A percentile compares a stretch with the other conserved stretches of the same genome.
These are phyloP conservation scores for Phialophora macrospora DNA, from an alignment of 2,329 filamentous ascomycete genomes.

Conservation along the genomic window DNA sequence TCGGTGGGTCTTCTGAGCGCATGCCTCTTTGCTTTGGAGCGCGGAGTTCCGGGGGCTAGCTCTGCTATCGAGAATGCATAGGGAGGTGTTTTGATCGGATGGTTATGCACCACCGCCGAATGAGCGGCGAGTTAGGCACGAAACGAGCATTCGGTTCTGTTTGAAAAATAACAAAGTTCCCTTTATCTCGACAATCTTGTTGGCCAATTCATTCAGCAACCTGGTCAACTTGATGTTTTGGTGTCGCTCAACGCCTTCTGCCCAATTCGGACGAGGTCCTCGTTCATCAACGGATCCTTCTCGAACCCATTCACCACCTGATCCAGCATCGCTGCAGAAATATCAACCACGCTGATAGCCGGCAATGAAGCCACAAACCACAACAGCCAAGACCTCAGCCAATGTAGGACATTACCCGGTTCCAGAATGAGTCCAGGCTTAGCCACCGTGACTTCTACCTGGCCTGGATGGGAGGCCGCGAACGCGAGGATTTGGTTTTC, in stretches of 20 bases:
- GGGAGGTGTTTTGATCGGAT: slow-evolving; percentile 7
- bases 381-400: slow-evolving; percentile 41
- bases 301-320: slow-evolving; percentile 54
- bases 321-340: slow-evolving; percentile 53
- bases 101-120: not conserved
- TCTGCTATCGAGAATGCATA: slow-evolving; percentile 1
- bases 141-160: not conserved
- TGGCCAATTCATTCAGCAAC: not conserved
- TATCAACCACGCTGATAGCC: slow-evolving; percentile 41
- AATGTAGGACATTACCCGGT: slow-evolving; percentile 35
- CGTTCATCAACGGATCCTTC: slow-evolving; percentile 53
- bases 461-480: slow-evolving; percentile 47
- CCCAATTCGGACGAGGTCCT: slow-evolving; percentile 52
- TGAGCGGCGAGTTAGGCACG: not conserved
- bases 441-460: slow-evolving; percentile 48
- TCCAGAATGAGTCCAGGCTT: slow-evolving; percentile 53
- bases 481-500: slow-evolving; percentile 53
- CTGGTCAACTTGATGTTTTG: not conserved
- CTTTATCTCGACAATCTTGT: not conserved
- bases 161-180: not conserved
- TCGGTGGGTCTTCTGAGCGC: slow-evolving; percentile 63
- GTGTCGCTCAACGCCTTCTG: slow-evolving; percentile 28
- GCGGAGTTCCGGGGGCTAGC: slow-evolving; percentile 10
- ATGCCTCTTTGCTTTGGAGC: slow-evolving; percentile 5
- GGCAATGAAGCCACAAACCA: slow-evolving; percentile 15